Conservation (phyloP, 345 rosid genomes). For the Aegle marmelos region DNA sequence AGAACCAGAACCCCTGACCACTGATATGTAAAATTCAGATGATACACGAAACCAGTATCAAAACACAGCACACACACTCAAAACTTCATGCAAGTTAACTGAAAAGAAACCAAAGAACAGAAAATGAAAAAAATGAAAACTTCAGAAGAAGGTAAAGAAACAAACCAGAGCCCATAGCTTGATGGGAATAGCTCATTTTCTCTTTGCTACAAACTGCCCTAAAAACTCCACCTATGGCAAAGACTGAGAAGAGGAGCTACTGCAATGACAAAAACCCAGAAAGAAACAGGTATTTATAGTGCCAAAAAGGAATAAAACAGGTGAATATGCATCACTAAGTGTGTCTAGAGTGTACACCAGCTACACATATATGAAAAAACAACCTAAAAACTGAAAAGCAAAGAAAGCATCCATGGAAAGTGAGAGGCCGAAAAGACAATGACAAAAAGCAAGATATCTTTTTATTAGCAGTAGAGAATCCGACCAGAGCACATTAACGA, state of each 20-base stretch:
- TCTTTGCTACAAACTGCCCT: conserved; percentile 5
- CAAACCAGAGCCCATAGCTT: conserved; percentile 70
- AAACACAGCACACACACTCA: background rate
- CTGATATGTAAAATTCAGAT: background rate
- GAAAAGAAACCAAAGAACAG: background rate
- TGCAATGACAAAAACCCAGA: conserved; percentile 40
- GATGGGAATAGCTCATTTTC: conserved; percentile 67
- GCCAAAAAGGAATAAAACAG: conserved; percentile 53
- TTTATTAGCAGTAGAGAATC: conserved; percentile 41
- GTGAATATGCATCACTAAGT: conserved; percentile 46
- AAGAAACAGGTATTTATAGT: conserved; percentile 44
- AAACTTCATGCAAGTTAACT: background rate
- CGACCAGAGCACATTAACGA: conserved; percentile 21
- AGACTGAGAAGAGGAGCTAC: conserved; percentile 14
- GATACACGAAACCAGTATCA: background rate
- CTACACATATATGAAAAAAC: conserved; percentile 27
- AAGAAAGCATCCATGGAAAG: conserved; percentile 49
- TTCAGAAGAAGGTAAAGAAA: conserved; percentile 9
- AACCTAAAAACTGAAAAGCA: conserved; percentile 37
- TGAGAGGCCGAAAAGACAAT: conserved; percentile 34
- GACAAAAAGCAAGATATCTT: conserved; percentile 49
- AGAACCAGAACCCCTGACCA: background rate
- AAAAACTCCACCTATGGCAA: conserved; percentile 5
- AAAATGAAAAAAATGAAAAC: background rate
- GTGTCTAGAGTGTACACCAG: conserved; percentile 46